Percentiles rank a stretch among this genome's conserved stretches.
Conservation (phyloP, 306 rosid genomes). For the Malus asiatica region DNA sequence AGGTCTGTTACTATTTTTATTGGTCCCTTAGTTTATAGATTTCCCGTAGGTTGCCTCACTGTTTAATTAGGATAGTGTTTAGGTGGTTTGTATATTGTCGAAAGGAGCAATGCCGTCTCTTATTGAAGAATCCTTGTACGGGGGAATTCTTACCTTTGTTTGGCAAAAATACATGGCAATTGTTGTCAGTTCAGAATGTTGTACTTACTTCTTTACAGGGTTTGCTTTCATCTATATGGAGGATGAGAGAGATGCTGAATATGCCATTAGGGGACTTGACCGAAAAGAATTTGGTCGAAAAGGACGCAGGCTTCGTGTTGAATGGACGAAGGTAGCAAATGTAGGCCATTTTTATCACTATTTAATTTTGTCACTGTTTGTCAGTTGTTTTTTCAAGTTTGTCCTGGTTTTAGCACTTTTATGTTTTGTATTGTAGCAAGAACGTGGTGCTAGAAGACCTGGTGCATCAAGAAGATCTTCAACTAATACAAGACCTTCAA, state of each 20-base stretch:
- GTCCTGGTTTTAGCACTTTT: not conserved
- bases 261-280: conserved; percentile 83
- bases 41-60: conserved; percentile 46
- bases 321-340: conserved; percentile 82
- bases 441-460: conserved; percentile 86
- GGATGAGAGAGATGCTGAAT: conserved; percentile 94
- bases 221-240: conserved; percentile 98
- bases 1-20: conserved; percentile 96
- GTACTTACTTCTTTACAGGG: conserved; percentile 40
- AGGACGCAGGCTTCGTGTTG: conserved; percentile 97
- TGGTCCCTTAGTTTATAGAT: conserved; percentile 81
- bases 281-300: conserved; percentile 80
- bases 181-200: not conserved
- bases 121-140: conserved; percentile 29
- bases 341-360: not conserved
- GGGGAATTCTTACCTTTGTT: conserved; percentile 18
- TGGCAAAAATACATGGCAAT: not conserved
- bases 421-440: conserved; percentile 47
- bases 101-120: conserved; percentile 31
- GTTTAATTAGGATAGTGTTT: conserved; percentile 40
- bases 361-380: not conserved
- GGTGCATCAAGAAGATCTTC: conserved; percentile 72
- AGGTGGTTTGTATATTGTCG: conserved; percentile 40
- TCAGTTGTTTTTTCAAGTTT: not conserved
- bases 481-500: conserved; percentile 65